Evolutionary conservation across 2,329 filamentous ascomycete genomes (phyloP).

Genomic region (Elsinoe necatrix): DNA sequence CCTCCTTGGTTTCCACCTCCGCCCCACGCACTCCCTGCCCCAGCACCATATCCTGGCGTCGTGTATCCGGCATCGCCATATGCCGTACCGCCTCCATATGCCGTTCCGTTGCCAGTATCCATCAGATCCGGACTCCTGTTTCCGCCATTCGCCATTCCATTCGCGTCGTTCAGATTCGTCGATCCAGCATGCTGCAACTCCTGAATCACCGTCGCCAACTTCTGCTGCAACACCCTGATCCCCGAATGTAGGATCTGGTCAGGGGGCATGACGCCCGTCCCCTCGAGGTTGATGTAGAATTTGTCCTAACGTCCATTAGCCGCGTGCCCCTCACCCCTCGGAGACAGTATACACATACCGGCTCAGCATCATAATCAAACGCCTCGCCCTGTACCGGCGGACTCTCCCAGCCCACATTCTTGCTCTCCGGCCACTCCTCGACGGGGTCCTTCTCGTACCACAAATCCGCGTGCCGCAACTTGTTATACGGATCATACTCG

Average conservation of each 20-base stretch:
- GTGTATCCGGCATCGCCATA: slow-evolving; percentile 62
- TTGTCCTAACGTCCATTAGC: slow-evolving; percentile 17
- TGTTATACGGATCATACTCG: slow-evolving; percentile 97
- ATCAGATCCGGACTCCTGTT: slow-evolving; percentile 45
- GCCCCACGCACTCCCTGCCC: slow-evolving; percentile 55
- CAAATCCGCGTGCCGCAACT: slow-evolving; percentile 80
- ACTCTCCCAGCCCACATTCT: slow-evolving; percentile 70
- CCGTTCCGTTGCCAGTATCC: slow-evolving; percentile 52
- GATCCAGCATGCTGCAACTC: slow-evolving; percentile 45
- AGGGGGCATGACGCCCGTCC: slow-evolving; percentile 76
- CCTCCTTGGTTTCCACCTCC: slow-evolving; percentile 32
- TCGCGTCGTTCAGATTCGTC: slow-evolving; percentile 48
- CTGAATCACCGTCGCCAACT: slow-evolving; percentile 72
- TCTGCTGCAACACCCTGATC: slow-evolving; percentile 80
- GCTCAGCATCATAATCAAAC: slow-evolving; percentile 85
- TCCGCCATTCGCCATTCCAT: slow-evolving; percentile 41
- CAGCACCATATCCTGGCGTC: slow-evolving; percentile 53
- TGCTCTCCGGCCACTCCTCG: slow-evolving; percentile 67
- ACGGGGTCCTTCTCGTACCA: slow-evolving; percentile 86
- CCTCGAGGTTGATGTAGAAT: slow-evolving; percentile 94
- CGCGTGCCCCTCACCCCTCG: not conserved
- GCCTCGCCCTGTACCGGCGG: slow-evolving; percentile 71
- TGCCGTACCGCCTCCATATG: slow-evolving; percentile 55
- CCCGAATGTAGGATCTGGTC: slow-evolving; percentile 83
- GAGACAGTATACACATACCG: slow-evolving; percentile 38